Evolutionary conservation across 108 stramenopile species (phyloP), one percentile per base, ranked within the genome.

Genomic region (Discostella stelligeroides): DNA sequence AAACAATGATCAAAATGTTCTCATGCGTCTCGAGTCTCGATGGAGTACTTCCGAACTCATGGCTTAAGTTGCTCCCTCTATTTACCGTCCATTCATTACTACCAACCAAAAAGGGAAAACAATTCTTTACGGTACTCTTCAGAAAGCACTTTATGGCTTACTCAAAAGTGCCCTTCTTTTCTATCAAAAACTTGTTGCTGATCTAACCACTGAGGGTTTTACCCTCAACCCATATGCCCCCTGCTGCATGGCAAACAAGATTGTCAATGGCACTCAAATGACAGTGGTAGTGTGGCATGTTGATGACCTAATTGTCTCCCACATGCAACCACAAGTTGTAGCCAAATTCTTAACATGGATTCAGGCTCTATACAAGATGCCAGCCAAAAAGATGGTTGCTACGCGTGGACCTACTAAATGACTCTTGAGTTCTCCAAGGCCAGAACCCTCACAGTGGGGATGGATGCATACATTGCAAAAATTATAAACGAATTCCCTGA

Each of bases 241-340:
- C n/a, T n/a, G n/a, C 12, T 56, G 55, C 55, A 14, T 56, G 0
- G 55, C 28, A 0, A 56, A 56, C 55, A 56, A 21, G 28, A 37
- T n/a, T 21, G 20, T 25, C 49, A 8, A 14, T 5, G 55, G 8
- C 25, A 1, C 28, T 25, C 12, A 56, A 34, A 12, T 28, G 34
- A 37, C 25, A 4, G 34, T 28, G 0, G 55, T 56, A 10, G 28
- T 34, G 1, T 86, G 82, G 82, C 71, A 83, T 53, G 84, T 80
- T 0, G 84, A 86, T 47, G 86, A 86, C 39, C 47, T 83, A 4
- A 86, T 83, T 43, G 69, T 73, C 5, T 79, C 73, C 20, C 79
- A 80, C 53, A n/a, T n/a, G n/a, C n/a, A n/a, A n/a, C n/a, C n/a
- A 37, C 13, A 14, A 56, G 27, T 30, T 56, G 34, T 37, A 28